These are phyloP conservation scores for Paecilomyces variotii DNA, from an alignment of 2,329 filamentous ascomycete genomes.

Conservation along the genomic window DNA sequence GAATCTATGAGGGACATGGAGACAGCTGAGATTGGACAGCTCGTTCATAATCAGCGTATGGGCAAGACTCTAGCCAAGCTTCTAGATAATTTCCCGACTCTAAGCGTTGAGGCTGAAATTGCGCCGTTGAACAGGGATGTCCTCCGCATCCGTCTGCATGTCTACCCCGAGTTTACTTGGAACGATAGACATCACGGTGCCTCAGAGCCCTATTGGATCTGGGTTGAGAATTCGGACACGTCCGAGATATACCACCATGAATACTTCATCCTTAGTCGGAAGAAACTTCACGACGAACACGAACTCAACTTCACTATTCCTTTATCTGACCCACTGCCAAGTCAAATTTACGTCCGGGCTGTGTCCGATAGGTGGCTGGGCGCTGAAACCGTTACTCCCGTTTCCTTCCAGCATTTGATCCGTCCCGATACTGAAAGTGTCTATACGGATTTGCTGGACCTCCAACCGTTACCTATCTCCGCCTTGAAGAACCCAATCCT, in stretches of 20 bases:
- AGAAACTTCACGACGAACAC: constrained; percentile 90
- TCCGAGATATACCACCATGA: constrained; percentile 97
- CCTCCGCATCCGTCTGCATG: constrained; percentile 74
- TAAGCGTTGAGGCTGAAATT: constrained; percentile 87
- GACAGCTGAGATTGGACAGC: constrained; percentile 72
- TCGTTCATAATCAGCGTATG: constrained; percentile 86
- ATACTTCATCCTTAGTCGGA: constrained; percentile 85
- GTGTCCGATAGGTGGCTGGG: constrained; percentile 96
- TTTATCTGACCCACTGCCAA: constrained; percentile 81
- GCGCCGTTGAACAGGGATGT: constrained; percentile 93
- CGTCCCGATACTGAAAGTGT: constrained; percentile 95
- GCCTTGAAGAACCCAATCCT: constrained; percentile 80
- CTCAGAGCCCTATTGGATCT: constrained; percentile 95
- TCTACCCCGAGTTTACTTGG: constrained; percentile 89
- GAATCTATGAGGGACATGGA: constrained; percentile 92
- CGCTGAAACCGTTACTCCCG: constrained; percentile 87
- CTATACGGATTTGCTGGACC: constrained; percentile 85
- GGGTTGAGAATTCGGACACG: constrained; percentile 97
- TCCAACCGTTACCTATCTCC: constrained; percentile 80
- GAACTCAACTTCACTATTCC: constrained; percentile 98
- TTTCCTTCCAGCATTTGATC: constrained; percentile 97
- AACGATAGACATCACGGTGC: constrained; percentile 89
- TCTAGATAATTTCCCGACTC: constrained; percentile 82
- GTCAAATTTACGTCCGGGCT: constrained; percentile 90
- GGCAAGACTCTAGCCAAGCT: constrained; percentile 74